Percentiles rank a stretch among this genome's conserved stretches.
Evolutionary conservation across 768 basidiomycete species (phyloP).

Genomic region (Paxillus rubicundulus): DNA sequence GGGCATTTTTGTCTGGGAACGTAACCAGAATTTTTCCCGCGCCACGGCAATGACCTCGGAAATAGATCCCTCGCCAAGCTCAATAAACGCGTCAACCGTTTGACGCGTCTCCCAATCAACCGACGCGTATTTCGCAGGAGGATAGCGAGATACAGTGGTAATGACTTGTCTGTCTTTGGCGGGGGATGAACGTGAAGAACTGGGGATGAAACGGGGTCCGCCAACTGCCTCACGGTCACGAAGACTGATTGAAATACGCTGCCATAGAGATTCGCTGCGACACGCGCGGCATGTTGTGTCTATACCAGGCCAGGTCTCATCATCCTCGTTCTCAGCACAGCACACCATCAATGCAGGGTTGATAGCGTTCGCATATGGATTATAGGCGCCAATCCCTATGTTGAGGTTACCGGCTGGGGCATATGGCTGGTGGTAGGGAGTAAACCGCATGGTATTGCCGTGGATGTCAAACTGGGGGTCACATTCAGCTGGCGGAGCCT

Average conservation of each 20-base stretch:
- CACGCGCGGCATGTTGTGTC: constrained; percentile 69
- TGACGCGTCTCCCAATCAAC: constrained; percentile 68
- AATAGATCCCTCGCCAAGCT: constrained; percentile 69
- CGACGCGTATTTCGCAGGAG: constrained; percentile 28
- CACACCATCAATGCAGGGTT: constrained; percentile 39
- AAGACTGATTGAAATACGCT: constrained; percentile 45
- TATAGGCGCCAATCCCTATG: constrained; percentile 23
- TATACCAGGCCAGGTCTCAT: constrained; percentile 61
- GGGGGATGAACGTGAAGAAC: constrained; percentile 11
- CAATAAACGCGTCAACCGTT: constrained; percentile 67
- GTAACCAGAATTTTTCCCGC: constrained; percentile 71
- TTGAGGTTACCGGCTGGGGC: constrained; percentile 17
- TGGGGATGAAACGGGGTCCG: constrained; percentile 36
- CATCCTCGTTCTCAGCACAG: constrained; percentile 70
- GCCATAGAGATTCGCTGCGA: constrained; percentile 65
- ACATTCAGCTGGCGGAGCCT: constrained; percentile 46
- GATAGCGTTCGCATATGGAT: constrained; percentile 22
- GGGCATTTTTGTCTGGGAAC: constrained; percentile 58
- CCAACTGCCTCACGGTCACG: constrained; percentile 58
- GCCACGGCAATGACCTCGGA: constrained; percentile 57
- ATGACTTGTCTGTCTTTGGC: constrained; percentile 12
- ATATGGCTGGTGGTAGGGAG: constrained; percentile 32
- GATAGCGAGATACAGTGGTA: constrained; percentile 18
- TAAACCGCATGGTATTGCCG: constrained; percentile 30
- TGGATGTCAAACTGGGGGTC: constrained; percentile 36